A percentile compares a stretch with the other conserved stretches of the same genome.
phyloP scores from a whole-genome alignment of 345 rosid genomes.

The Lepidium sativum region DNA sequence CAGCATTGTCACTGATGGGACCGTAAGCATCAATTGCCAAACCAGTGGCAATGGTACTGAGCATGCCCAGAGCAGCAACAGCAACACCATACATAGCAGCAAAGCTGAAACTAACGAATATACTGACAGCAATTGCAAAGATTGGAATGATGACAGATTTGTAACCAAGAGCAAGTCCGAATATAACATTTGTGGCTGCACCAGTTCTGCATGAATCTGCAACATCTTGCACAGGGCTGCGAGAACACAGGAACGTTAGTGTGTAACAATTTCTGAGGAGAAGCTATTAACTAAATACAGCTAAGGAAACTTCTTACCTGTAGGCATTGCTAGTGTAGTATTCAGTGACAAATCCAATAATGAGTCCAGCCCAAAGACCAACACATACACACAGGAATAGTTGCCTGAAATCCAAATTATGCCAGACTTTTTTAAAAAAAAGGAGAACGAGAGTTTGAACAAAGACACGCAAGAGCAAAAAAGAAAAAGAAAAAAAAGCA shows the following conservation, averaged over 20 bases:
- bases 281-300: neutral
- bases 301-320: slow-evolving; percentile 32
- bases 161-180: slow-evolving; percentile 85
- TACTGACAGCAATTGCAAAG: slow-evolving; percentile 63
- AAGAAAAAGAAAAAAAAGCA: neutral
- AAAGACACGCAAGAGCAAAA: neutral
- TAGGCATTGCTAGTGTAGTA: slow-evolving; percentile 71
- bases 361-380: slow-evolving; percentile 70
- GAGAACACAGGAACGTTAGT: neutral
- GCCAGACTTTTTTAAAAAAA: neutral
- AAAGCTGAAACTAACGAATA: slow-evolving; percentile 69
- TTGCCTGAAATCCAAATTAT: slow-evolving; percentile 40
- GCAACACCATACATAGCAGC: slow-evolving; percentile 89
- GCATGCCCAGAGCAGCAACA: slow-evolving; percentile 76
- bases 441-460: neutral
- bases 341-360: slow-evolving; percentile 61
- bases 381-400: slow-evolving; percentile 57
- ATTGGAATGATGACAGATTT: slow-evolving; percentile 82
- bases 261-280: neutral
- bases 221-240: slow-evolving; percentile 97
- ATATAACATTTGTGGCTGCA: slow-evolving; percentile 80
- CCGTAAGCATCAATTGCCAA: slow-evolving; percentile 76
- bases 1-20: slow-evolving; percentile 78
- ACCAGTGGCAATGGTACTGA: slow-evolving; percentile 76
- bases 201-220: slow-evolving; percentile 96